A percentile compares a stretch with the other conserved stretches of the same genome.
These are phyloP conservation scores for Lumnitzera littorea DNA, from an alignment of 345 rosid genomes.

Conservation along the genomic window DNA sequence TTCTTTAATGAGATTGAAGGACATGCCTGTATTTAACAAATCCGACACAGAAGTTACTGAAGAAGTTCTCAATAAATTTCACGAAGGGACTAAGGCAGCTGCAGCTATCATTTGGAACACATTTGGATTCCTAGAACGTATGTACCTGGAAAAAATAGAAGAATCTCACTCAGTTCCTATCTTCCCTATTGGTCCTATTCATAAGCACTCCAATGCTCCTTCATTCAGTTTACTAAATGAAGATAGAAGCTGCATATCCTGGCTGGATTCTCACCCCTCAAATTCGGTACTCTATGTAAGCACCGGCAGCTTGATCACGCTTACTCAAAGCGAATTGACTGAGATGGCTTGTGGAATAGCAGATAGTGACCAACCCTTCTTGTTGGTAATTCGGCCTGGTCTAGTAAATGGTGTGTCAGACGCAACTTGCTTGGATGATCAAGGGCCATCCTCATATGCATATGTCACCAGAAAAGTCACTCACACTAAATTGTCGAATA, in stretches of 20 bases:
- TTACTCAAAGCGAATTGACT: conserved; percentile 10
- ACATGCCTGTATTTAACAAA: conserved; percentile 13
- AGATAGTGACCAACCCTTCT: conserved; percentile 3
- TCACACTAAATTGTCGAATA: no score
- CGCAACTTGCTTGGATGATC: not conserved
- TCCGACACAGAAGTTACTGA: conserved; percentile 3
- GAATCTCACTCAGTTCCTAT: conserved; percentile 2
- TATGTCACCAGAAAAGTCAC: no score
- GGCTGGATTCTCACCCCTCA: conserved; percentile 28
- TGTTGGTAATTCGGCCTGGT: conserved; percentile 11
- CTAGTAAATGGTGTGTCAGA: not conserved
- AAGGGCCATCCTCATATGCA: no score
- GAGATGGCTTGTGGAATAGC: conserved; percentile 8
- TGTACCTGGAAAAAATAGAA: not conserved
- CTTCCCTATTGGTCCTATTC: conserved; percentile 32
- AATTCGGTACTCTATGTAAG: conserved; percentile 37
- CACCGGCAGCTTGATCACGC: conserved; percentile 33
- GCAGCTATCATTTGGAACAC: conserved; percentile 14
- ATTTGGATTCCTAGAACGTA: conserved; percentile 7
- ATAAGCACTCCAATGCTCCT: conserved; percentile 22
- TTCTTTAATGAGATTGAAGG: conserved; percentile 4
- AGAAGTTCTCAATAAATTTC: conserved; percentile 2
- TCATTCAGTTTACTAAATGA: conserved; percentile 19
- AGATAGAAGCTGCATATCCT: conserved; percentile 24
- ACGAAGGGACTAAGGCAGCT: conserved; percentile 10